A percentile compares a stretch with the other conserved stretches of the same genome.
Conservation (phyloP, 148 eudicot species). For the Fagopyrum tataricum region DNA sequence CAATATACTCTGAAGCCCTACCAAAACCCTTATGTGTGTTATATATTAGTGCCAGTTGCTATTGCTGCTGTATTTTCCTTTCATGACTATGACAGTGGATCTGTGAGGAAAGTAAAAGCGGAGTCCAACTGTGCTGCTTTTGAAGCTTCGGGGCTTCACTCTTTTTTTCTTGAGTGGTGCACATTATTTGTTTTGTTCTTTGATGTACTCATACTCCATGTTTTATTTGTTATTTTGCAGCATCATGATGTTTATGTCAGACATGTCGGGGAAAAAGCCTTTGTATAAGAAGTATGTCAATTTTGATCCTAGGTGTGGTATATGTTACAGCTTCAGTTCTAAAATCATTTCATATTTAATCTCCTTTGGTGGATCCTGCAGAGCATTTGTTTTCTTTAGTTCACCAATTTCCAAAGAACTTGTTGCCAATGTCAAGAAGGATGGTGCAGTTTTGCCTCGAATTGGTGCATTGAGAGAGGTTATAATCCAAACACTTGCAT, state of each 20-base stretch:
- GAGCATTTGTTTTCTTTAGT: conserved; percentile 92
- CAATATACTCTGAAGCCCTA: not conserved
- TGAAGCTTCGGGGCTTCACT: not conserved
- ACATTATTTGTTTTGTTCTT: not conserved
- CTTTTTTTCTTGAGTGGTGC: not conserved
- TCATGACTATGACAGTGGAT: not conserved
- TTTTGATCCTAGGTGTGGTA: conserved; percentile 5
- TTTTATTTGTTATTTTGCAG: conserved; percentile 43
- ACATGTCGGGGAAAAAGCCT: conserved; percentile 87
- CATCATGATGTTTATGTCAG: conserved; percentile 65
- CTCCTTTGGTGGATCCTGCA: conserved; percentile 23
- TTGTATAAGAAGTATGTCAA: conserved; percentile 73
- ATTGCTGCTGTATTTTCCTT: not conserved
- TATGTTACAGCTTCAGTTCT: not conserved
- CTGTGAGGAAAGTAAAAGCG: not conserved
- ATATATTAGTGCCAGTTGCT: not conserved
- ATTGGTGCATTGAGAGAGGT: conserved; percentile 93
- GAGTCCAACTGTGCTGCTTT: not conserved
- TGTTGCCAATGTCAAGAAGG: conserved; percentile 62
- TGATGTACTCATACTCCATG: not conserved
- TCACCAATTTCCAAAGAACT: conserved; percentile 66
- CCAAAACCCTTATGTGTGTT: not conserved
- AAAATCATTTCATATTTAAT: not conserved
- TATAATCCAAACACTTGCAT: conserved; percentile 4
- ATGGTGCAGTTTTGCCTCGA: conserved; percentile 58